Evolutionary conservation across 2,329 filamentous ascomycete genomes (phyloP).

Genomic region (Botryotinia convoluta): DNA sequence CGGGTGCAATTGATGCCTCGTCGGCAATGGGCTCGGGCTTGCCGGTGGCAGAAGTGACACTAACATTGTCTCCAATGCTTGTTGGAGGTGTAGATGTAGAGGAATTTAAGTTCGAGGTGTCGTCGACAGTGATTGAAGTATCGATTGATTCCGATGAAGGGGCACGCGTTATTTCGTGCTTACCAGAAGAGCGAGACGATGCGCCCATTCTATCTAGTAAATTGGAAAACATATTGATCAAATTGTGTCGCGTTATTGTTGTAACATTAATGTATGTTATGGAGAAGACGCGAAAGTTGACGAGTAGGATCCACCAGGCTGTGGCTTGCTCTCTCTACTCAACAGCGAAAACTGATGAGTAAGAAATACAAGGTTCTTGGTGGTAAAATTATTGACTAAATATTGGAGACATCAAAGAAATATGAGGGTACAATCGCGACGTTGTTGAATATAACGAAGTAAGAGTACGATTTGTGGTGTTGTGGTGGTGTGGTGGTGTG

Average conservation of each 20-base stretch:
- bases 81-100: slow-evolving; percentile 58
- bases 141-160: slow-evolving; percentile 33
- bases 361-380: background rate
- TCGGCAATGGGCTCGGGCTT: slow-evolving; percentile 29
- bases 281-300: slow-evolving; percentile 19
- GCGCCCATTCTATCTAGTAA: slow-evolving; percentile 28
- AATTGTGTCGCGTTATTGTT: slow-evolving; percentile 20
- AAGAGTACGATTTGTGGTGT: background rate
- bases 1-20: slow-evolving; percentile 18
- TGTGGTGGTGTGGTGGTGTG: background rate
- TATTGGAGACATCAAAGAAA: background rate
- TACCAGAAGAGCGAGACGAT: slow-evolving; percentile 22
- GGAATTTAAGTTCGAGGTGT: slow-evolving; percentile 32
- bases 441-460: background rate
- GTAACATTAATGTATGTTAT: slow-evolving; percentile 16
- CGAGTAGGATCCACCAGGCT: slow-evolving; percentile 17
- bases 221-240: slow-evolving; percentile 28
- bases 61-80: slow-evolving; percentile 60
- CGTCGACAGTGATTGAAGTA: slow-evolving; percentile 35
- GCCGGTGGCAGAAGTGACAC: slow-evolving; percentile 50
- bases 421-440: background rate
- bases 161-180: slow-evolving; percentile 29
- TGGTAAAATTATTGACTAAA: background rate
- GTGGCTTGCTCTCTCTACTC: slow-evolving; percentile 17
- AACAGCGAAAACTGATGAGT: slow-evolving; percentile 3